A percentile compares a stretch with the other conserved stretches of the same genome.
phyloP scores from a whole-genome alignment of 2,329 filamentous ascomycete species.

The Nectriaceae sp. region DNA sequence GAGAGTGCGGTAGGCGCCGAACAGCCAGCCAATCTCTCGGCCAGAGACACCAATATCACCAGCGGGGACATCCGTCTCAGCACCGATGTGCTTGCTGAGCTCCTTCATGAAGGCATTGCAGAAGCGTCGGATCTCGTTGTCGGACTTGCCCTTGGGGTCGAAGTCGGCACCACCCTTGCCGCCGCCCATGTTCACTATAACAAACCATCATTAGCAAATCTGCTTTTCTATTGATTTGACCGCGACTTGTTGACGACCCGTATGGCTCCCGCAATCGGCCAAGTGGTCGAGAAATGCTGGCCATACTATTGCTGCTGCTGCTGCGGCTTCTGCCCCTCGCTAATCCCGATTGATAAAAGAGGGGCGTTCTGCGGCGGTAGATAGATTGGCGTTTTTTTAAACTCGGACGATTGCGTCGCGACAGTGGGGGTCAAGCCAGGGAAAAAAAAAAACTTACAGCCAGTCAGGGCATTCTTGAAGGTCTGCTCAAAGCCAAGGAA shows the following conservation, averaged over 20 bases:
- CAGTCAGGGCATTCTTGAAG: constrained; percentile 99
- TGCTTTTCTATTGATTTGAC: constrained; percentile 1
- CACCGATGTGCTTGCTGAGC: constrained; percentile 93
- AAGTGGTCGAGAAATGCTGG: too few species aligned
- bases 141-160: constrained; percentile 97
- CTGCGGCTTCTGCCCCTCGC: too few species aligned
- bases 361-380: too few species aligned
- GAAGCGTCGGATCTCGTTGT: constrained; percentile 97
- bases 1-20: constrained; percentile 88
- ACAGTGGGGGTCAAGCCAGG: not conserved
- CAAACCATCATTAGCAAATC: constrained; percentile 16
- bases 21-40: constrained; percentile 92
- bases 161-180: constrained; percentile 98
- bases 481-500: constrained; percentile 99
- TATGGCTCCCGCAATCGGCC: not conserved
- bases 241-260: too few species aligned
- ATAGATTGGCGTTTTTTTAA: not conserved
- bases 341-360: too few species aligned
- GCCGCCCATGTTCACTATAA: constrained; percentile 74
- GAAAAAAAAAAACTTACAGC: constrained; percentile 60
- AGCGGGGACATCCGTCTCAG: constrained; percentile 92
- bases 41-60: constrained; percentile 94
- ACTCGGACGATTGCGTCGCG: not conserved
- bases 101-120: constrained; percentile 96
- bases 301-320: too few species aligned